Evolutionary conservation across 495 filamentous ascomycete genomes (phyloP), one percentile per base, ranked within the genome.

Genomic region (Penicillium chermesinum): DNA sequence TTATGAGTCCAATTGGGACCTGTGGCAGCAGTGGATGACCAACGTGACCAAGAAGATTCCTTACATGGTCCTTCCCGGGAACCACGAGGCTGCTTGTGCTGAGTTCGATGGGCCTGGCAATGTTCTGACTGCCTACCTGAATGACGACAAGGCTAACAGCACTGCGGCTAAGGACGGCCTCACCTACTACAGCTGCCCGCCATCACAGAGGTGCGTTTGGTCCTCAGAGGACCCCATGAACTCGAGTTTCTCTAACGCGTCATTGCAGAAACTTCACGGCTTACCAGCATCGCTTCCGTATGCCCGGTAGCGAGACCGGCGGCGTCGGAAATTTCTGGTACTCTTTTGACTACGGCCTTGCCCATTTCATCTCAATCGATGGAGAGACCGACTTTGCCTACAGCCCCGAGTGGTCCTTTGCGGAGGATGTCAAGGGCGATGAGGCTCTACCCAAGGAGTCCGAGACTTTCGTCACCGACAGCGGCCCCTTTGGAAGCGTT

Each of bases 261-360:
- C 30, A 20, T 27, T 10, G 25, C 41, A 66, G 65, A 40, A 79
- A 80, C 63, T 79, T 79, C 61, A 80, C 76, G 18, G 77, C 71
- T 43, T 77, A 62, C 59, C 68, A 71, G 56, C 73, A 73, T 60
- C 70, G 72, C 25, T 80, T 73, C 59, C 67, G 70, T 39, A 78
- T 77, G 72, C 66, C 75, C 3, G 67, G 66, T 7, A 58, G 58
- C 0, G 75, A 78, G 46, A 54, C 64, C 0, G 73, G 70, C 0
- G 73, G 67, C 2, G 71, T 76, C 9, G 66, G 67, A 0, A 76
- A 75, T 62, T 80, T 80, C 62, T 80, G 77, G 77, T 80, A 76
- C 50, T 80, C 75, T 10, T 79, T 79, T 54, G 76, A 79, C 55
- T 77, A 78, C 63, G 76, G 76, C 47, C 70, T 78, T 55, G 63